Evolutionary conservation across 208 protist species (phyloP), one percentile per base, ranked within the genome.

Genomic region (Trypanosoma rangeli): DNA sequence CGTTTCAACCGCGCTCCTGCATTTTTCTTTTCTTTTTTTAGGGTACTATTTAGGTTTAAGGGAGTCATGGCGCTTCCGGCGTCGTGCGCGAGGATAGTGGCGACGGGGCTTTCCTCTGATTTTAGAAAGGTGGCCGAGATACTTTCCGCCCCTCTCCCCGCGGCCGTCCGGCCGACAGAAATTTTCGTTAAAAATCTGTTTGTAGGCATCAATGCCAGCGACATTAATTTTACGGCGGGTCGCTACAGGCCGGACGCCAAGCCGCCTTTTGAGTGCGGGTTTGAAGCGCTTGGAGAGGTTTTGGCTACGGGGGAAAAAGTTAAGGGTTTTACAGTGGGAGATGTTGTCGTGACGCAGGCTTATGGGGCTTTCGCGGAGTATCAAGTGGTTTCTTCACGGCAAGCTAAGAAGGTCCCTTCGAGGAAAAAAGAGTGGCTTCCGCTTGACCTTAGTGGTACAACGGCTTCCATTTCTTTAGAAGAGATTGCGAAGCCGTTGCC

Each of bases 181-280:
- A 39, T 96, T 31, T 69, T 96, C 29, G 85, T 96, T 26, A 82
- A 79, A 29, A 94, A 94, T 71, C 64, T 56, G 7, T 96, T 81
- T 72, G 76, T 92, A 16, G 91, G 91, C 59, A 92, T 96, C 69
- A 96, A 96, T 64, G 91, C 91, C 7, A 96, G 91, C 55, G 91
- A 96, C 63, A 79, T 96, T 73, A 96, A 96, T 78, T 96, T 91
- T 68, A 89, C 88, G 1, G 84, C 88, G 2, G 91, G 91, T 46
- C 78, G 79, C 20, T 96, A 96, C 75, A 78, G 84, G 68, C 88
- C 88, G 1, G 81, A 84, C 35, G 88, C 89, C 18, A 52, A 64
- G 37, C 81, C 82, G n/a, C 91, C 91, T 16, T 96, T 96, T 59
- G 85, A 86, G 22, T 94, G 88, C 61, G 91, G 91, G 35, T 94